Evolutionary conservation across 1,284 basidiomycete species (phyloP), one percentile per base, ranked within the genome.

Genomic region (Crucibulum cyathiforme): DNA sequence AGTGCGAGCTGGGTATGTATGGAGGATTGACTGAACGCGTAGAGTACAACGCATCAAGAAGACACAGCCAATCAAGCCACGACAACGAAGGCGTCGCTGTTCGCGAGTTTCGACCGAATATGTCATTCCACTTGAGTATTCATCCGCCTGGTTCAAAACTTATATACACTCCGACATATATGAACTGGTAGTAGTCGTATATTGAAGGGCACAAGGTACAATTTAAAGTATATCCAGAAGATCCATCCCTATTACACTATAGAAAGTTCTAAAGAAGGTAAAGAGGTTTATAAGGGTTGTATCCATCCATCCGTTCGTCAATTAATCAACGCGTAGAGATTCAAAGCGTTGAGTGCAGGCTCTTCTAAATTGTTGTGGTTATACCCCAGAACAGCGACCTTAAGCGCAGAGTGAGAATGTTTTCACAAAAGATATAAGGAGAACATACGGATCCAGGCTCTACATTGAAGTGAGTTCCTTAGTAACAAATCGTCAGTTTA

Each of bases 301-400:
- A 17, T 43, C 41, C 41, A 15, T 43, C 41, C 53, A 31, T 45
- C 38, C 41, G 19, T 57, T 31, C 47, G 63, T 62, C 70, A 82
- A 56, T 71, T 65, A 56, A 82, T 65, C 48, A 77, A 74, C 17
- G 89, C 85, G 67, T 87, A 87, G 67, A 94, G 65, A 71, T 94
- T 94, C 66, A 94, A 76, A 3, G 85, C 90, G 61, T 89, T 85
- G 63, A 94, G 72, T 10, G 86, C 85, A 6, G 92, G 90, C 72
- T 94, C 93, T n/a, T 82, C 81, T n/a, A 94, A 80, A 52, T 81
- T 86, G 65, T 82, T 79, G 75, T 94, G 93, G 65, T 92, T 92
- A 74, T 94, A 95, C 35, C 87, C 82, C 15, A 93, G 77, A 50
- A 92, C 82, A 8, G 88, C 83, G 56, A 92, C 82, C 90, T 91